Percentiles rank a stretch among this genome's conserved stretches.
Conservation (phyloP, 805 yeast genomes). For the Jamesozyma piceae region DNA sequence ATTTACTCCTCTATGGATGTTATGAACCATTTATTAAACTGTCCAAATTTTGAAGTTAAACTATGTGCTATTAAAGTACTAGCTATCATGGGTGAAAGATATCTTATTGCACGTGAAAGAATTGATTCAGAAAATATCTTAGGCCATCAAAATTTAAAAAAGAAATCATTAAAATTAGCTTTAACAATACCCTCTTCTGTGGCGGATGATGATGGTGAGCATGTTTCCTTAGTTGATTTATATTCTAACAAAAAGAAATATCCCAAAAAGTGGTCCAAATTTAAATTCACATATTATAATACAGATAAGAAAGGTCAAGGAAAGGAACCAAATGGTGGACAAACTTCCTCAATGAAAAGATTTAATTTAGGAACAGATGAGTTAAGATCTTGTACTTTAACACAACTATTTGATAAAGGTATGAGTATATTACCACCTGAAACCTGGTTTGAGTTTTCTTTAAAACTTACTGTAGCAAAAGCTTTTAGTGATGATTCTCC, state of each 20-base stretch:
- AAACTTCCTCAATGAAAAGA: conserved; percentile 32
- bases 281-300: conserved; percentile 45
- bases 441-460: conserved; percentile 53
- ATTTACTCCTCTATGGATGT: conserved; percentile 60
- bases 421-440: conserved; percentile 48
- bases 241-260: conserved; percentile 35
- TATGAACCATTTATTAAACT: conserved; percentile 47
- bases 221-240: conserved; percentile 40
- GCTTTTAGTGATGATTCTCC: conserved; percentile 53
- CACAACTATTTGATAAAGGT: conserved; percentile 59
- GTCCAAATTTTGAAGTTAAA: conserved; percentile 52
- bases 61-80: conserved; percentile 53
- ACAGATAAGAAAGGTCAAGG: conserved; percentile 14
- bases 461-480: conserved; percentile 57
- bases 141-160: conserved; percentile 30
- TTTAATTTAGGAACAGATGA: conserved; percentile 48
- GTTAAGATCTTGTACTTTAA: conserved; percentile 43
- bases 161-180: conserved; percentile 45
- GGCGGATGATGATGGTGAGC: conserved; percentile 31
- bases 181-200: conserved; percentile 44
- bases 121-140: conserved; percentile 19
- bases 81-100: conserved; percentile 51
- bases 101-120: conserved; percentile 33
- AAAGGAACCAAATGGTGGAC: conserved; percentile 11
- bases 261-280: conserved; percentile 48